phyloP scores from a whole-genome alignment of 306 rosid species.

The Quercus robur region DNA sequence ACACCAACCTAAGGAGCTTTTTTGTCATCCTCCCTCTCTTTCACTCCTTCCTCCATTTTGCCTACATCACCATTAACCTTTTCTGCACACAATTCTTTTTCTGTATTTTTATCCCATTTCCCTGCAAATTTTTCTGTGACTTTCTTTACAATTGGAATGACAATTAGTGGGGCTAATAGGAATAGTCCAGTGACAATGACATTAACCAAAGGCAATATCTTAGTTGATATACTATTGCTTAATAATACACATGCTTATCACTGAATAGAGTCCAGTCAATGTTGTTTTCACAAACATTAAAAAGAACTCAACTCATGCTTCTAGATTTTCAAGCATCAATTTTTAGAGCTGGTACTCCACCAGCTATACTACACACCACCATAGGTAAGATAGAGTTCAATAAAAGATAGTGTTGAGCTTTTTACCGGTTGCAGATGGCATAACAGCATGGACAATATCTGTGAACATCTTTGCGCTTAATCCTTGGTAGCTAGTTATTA shows the following conservation, averaged over 20 bases:
- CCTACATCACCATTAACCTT: no score
- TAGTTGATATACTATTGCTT: conserved; percentile 38
- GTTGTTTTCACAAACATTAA: conserved; percentile 53
- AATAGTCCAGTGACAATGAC: conserved; percentile 37
- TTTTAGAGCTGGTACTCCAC: conserved; percentile 12
- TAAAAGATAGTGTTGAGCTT: neutral
- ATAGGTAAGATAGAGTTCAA: conserved; percentile 62
- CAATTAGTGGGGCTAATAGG: conserved; percentile 42
- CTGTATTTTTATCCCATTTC: no score
- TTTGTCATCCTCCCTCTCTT: no score
- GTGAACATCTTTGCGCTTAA: no score
- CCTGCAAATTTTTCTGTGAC: conserved; percentile 28
- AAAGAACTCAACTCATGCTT: conserved; percentile 39
- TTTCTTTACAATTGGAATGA: conserved; percentile 32
- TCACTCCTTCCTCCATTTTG: no score
- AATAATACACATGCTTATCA: conserved; percentile 24
- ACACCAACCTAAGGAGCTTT: no score
- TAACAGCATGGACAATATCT: neutral
- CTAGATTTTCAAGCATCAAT: conserved; percentile 10
- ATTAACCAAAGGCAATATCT: neutral
- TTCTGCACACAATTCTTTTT: no score
- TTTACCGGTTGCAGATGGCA: neutral
- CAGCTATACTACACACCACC: conserved; percentile 16
- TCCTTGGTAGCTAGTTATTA: conserved; percentile 80
- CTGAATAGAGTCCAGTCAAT: conserved; percentile 64